Conservation (phyloP, 768 basidiomycete genomes). For the Gloeopeniophorella convolvens region DNA sequence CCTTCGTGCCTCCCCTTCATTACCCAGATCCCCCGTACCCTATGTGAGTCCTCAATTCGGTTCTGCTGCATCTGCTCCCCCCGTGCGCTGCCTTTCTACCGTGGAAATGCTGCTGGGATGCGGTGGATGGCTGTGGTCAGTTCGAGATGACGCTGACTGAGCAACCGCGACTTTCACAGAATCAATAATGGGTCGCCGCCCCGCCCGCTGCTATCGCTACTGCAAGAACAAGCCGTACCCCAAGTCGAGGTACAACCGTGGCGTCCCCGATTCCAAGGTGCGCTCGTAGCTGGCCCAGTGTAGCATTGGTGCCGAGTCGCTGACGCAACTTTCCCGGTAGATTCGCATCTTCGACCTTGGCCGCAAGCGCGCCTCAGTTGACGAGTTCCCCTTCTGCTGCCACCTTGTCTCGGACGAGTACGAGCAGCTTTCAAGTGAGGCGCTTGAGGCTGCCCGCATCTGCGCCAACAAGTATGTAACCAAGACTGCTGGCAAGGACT, state of each 20-base stretch:
- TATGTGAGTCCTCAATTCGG: slow-evolving; percentile 6
- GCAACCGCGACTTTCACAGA: not conserved
- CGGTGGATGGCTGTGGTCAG: slow-evolving; percentile 4
- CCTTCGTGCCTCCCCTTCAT: not conserved
- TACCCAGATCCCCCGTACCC: not conserved
- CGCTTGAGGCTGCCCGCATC: slow-evolving; percentile 96
- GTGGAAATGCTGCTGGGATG: not conserved
- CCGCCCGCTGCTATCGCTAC: slow-evolving; percentile 97
- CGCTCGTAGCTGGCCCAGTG: slow-evolving; percentile 17
- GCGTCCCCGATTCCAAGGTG: slow-evolving; percentile 95
- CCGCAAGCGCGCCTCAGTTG: slow-evolving; percentile 91
- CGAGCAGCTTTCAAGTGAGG: slow-evolving; percentile 93
- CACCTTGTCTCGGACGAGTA: slow-evolving; percentile 98
- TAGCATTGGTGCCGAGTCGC: not conserved
- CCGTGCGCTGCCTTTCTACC: not conserved
- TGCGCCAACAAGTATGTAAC: slow-evolving; percentile 99
- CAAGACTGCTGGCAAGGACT: slow-evolving; percentile 96
- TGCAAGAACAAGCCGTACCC: slow-evolving; percentile 99
- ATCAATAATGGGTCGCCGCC: slow-evolving; percentile 83
- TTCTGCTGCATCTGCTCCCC: not conserved
- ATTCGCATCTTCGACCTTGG: slow-evolving; percentile 96
- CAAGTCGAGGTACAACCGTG: slow-evolving; percentile 94
- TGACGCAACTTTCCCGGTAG: slow-evolving; percentile 34
- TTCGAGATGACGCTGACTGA: slow-evolving; percentile 2
- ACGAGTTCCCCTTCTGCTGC: slow-evolving; percentile 97